Conservation (phyloP, 495 filamentous ascomycete genomes). For the Penicillium psychrofluorescens region DNA sequence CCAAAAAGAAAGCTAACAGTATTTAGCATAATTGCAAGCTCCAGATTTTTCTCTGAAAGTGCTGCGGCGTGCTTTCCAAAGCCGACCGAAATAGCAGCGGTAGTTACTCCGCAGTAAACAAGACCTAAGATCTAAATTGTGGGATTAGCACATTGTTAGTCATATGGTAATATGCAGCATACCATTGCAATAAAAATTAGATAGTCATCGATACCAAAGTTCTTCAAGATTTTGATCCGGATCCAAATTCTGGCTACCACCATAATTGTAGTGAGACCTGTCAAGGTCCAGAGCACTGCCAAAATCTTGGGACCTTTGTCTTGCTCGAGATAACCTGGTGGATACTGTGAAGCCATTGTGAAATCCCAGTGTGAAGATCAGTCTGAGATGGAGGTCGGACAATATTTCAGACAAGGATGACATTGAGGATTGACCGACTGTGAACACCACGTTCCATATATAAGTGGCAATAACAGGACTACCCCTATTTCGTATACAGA, state of each 20-base stretch:
- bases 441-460: too few species aligned
- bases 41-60: conserved; percentile 3
- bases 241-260: conserved; percentile 40
- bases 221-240: conserved; percentile 33
- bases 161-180: background rate
- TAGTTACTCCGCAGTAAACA: conserved; percentile 13
- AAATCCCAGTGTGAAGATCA: too few species aligned
- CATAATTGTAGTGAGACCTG: conserved; percentile 23
- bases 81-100: conserved; percentile 9
- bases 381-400: too few species aligned
- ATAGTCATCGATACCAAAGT: conserved; percentile 44
- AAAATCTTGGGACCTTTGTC: conserved; percentile 35
- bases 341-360: too few species aligned
- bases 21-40: conserved; percentile 15
- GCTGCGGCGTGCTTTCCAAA: conserved; percentile 13
- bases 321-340: too few species aligned
- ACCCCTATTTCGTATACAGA: too few species aligned
- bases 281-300: conserved; percentile 35
- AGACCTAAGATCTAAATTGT: conserved; percentile 9
- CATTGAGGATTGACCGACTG: too few species aligned
- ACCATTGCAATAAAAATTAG: conserved; percentile 40
- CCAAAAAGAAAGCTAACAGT: conserved; percentile 16
- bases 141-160: too few species aligned
- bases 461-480: too few species aligned
- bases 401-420: too few species aligned